Evolutionary conservation across 768 basidiomycete species (phyloP), one percentile per base, ranked within the genome.

Genomic region (Trametes punicea): DNA sequence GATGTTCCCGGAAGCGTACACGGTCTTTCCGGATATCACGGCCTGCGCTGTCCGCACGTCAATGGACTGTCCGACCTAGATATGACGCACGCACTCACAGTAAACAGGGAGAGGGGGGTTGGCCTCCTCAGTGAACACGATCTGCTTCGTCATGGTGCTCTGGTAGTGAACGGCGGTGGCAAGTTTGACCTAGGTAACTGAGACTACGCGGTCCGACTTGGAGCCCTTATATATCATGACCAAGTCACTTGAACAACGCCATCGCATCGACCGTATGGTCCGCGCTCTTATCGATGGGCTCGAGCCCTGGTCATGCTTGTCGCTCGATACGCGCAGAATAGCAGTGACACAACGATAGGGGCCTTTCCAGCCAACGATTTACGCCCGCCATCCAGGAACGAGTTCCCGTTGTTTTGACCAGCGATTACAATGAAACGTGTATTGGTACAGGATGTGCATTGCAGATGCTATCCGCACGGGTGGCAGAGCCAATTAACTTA

Each of bases 1-100:
- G 45, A 77, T 68, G 60, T 66, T 75, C 1, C 75, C 75, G 9
- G 75, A 77, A 23, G 73, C 70, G n/a, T 76, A 77, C 11, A 75
- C 65, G 7, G 52, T 67, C 10, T 69, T 66, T 16, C 61, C 62
- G 4, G 73, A 73, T 40, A 73, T 63, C n/a, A 71, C 65, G 1
- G 66, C 74, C 56, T 75, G 74, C 18, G 74, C 73, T 74, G 57
- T n/a, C 46, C 7, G 41, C n/a, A 27, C 15, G 6, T 20, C 38
- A 59, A 40, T 13, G 7, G 4, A 3, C 10, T 10, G 23, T 2
- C 18, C 20, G 4, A 3, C 23, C 21, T 16, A n/a, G 20, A 11
- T 1, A 16, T 5, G 2, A 18, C 21, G 23, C 3, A 64, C 67
- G 31, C 1, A 30, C 52, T 26, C 39, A 74, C 73, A 75, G 57